phyloP scores from a whole-genome alignment of 2,329 filamentous ascomycete species.

The Triangularia verruculosa region DNA sequence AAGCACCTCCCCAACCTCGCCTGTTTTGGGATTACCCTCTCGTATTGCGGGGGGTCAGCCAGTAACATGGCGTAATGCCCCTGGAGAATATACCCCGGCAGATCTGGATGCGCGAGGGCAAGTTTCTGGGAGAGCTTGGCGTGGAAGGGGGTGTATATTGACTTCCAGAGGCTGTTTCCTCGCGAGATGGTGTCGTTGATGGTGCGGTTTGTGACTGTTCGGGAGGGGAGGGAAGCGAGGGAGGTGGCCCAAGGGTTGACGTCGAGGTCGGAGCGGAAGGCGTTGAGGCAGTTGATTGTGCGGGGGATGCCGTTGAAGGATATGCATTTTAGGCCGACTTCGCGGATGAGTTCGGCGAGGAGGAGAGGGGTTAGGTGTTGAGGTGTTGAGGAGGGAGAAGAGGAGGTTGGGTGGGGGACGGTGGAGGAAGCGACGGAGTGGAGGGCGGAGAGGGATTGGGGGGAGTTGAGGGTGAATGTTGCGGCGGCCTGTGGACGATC shows the following conservation, averaged over 20 bases:
- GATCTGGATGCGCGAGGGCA: conserved; percentile 72
- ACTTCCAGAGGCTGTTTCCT: conserved; percentile 69
- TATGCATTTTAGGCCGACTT: conserved; percentile 74
- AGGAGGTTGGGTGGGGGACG: conserved; percentile 30
- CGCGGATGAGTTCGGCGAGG: conserved; percentile 69
- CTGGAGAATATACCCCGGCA: conserved; percentile 76
- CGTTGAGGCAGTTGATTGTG: conserved; percentile 76
- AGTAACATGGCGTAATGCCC: conserved; percentile 73
- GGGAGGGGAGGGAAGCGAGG: conserved; percentile 57
- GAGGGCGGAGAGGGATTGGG: conserved; percentile 66
- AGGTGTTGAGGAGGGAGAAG: conserved; percentile 38
- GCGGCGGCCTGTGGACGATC: conserved; percentile 60
- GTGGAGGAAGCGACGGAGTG: conserved; percentile 48
- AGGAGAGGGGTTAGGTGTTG: conserved; percentile 37
- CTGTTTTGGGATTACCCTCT: conserved; percentile 30
- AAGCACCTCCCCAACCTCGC: conserved; percentile 55
- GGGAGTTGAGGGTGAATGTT: conserved; percentile 83
- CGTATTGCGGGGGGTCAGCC: conserved; percentile 54
- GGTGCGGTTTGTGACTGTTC: conserved; percentile 49
- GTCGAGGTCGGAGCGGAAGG: conserved; percentile 52
- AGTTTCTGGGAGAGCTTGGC: conserved; percentile 69
- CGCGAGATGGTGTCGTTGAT: conserved; percentile 53
- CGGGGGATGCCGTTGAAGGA: conserved; percentile 80
- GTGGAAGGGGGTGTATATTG: conserved; percentile 73
- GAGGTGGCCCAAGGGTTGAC: conserved; percentile 43